Evolutionary conservation across 805 yeast species (phyloP), one percentile per base, ranked within the genome.

Genomic region (Schizosaccharomyces osmophilus): DNA sequence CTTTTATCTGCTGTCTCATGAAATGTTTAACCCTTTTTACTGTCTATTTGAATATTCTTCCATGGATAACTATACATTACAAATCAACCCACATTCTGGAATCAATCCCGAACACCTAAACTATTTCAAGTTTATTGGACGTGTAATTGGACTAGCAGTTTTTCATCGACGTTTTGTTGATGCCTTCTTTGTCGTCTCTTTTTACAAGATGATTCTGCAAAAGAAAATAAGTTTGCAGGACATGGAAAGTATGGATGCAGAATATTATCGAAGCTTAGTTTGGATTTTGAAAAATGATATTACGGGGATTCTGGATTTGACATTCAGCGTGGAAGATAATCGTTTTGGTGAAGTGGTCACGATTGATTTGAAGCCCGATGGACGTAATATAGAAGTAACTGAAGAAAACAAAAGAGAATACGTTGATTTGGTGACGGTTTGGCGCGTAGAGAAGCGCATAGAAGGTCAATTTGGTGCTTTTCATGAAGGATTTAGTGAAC

Each of bases 211-310:
- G 97, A 87, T 93, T 85, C 78, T 93, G 67, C 87, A 83, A 70
- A 93, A 93, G 73, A 88, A 88, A 76, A 95, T 93, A 66, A 90
- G 87, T 1, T 76, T 93, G 66, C 95, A 87, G 72, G 99, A 93
- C 74, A 85, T 93, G 94, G 98, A 93, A 73, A 95, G 97, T 73
- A 97, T 94, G 64, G 99, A 93, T 73, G 90, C 95, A 31, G 97
- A 93, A 70, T 88, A 89, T 74, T 87, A 87, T 75, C 82, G 93
- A 70, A 90, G 95, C 29, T 77, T 93, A 73, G 86, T 87, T 69
- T 93, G 98, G 98, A 87, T 88, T 72, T 76, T 88, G 64, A 96
- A 93, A 69, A 90, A 93, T 71, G 95, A 88, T 71, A 90, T 93
- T 68, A 85, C 93, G 36, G 90, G 82, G 63, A 76, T 90, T 42